Percentiles rank a stretch among this genome's conserved stretches.
Conservation (phyloP, 441 rosid genomes). For the Pelargonium australe region DNA sequence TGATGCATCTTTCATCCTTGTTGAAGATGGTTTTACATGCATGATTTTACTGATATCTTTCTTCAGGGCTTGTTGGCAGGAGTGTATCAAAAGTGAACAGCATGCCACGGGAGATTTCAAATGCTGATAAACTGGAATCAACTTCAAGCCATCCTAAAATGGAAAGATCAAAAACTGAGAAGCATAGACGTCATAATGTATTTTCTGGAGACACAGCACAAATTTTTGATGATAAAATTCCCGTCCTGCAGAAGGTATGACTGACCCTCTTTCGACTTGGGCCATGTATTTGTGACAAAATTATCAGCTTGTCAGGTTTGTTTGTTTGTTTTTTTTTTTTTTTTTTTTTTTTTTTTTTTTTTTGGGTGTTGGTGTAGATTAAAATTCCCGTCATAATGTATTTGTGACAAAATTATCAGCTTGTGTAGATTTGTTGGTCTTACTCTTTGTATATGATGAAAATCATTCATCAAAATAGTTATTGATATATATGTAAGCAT, state of each 20-base stretch:
- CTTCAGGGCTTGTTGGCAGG: conserved; percentile 36
- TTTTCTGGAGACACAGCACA: conserved; percentile 74
- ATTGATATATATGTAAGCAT: no score
- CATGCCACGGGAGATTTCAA: conserved; percentile 30
- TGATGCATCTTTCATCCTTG: not conserved
- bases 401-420: no score
- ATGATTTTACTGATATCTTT: conserved; percentile 16
- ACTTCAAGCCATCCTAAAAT: conserved; percentile 42
- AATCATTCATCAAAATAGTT: no score
- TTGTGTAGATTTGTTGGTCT: not conserved
- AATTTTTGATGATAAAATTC: conserved; percentile 60
- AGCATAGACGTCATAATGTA: conserved; percentile 43
- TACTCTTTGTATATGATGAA: not conserved
- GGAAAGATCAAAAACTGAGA: conserved; percentile 68
- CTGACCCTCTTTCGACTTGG: conserved; percentile 9
- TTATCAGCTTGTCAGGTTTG: not conserved
- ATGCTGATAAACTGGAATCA: conserved; percentile 35
- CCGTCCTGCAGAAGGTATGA: conserved; percentile 69
- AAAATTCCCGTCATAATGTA: no score
- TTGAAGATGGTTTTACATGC: conserved; percentile 10
- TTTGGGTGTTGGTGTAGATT: no score
- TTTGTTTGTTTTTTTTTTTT: no score
- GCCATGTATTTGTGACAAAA: not conserved
- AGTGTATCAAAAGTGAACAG: conserved; percentile 32
- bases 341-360: no score